phyloP scores from a whole-genome alignment of 768 basidiomycete species.

The Xerocomellus intermedius region DNA sequence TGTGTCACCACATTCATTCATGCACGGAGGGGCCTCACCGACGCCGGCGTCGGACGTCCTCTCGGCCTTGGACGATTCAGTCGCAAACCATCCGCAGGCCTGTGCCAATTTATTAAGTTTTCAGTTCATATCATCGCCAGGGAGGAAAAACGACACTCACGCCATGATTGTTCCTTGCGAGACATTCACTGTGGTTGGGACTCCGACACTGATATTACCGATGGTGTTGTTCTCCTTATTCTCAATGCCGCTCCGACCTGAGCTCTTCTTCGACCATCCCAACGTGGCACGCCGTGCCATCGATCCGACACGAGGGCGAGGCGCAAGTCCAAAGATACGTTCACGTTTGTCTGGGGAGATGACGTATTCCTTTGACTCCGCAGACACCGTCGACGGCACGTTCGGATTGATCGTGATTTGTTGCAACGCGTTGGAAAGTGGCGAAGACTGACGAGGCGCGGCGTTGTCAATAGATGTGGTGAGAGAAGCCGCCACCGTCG shows the following conservation, averaged over 20 bases:
- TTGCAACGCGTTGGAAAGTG: constrained; percentile 38
- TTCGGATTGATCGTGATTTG: constrained; percentile 45
- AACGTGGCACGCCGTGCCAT: constrained; percentile 54
- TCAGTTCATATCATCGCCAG: background rate
- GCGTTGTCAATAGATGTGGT: constrained; percentile 18
- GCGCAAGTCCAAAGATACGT: constrained; percentile 22
- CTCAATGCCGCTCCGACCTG: constrained; percentile 48
- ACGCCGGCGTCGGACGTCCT: constrained; percentile 39
- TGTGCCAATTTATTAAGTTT: constrained; percentile 11
- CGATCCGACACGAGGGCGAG: constrained; percentile 54
- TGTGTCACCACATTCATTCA: constrained; percentile 4
- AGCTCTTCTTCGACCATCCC: constrained; percentile 65
- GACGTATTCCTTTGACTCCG: constrained; percentile 36
- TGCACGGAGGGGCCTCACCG: constrained; percentile 26
- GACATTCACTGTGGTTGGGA: constrained; percentile 11
- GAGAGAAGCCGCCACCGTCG: constrained; percentile 21
- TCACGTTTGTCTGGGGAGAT: constrained; percentile 30
- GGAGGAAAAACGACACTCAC: constrained; percentile 40
- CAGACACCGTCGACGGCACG: constrained; percentile 24
- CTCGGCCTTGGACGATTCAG: constrained; percentile 47
- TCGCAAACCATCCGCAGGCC: constrained; percentile 42
- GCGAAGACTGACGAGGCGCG: constrained; percentile 15
- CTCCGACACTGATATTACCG: constrained; percentile 3
- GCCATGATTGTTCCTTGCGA: constrained; percentile 46
- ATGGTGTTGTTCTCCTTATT: constrained; percentile 51